These are phyloP conservation scores for Rhizopogon rudus DNA, from an alignment of 768 basidiomycete genomes.

Conservation along the genomic window DNA sequence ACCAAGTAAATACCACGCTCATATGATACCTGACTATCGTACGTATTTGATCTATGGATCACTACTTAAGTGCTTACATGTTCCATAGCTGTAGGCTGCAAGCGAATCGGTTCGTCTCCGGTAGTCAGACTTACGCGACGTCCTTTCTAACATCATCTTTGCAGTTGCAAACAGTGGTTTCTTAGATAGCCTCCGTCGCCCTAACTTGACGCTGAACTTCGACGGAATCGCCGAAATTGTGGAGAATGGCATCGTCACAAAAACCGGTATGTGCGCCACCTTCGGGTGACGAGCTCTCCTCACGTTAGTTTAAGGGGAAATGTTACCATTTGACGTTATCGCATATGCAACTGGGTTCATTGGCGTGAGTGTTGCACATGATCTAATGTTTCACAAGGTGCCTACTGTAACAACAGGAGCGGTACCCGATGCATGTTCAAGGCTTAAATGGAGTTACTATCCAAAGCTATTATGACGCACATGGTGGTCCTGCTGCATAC, in stretches of 20 bases:
- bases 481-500: conserved; percentile 31
- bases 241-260: conserved; percentile 19
- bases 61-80: neutral
- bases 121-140: neutral
- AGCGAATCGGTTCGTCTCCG: conserved; percentile 33
- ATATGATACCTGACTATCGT: conserved; percentile 52
- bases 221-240: conserved; percentile 16
- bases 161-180: conserved; percentile 25
- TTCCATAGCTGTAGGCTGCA: conserved; percentile 51
- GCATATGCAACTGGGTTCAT: conserved; percentile 29
- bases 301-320: conserved; percentile 15
- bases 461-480: conserved; percentile 21
- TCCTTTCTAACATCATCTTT: neutral
- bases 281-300: neutral
- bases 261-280: conserved; percentile 11
- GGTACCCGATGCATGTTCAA: conserved; percentile 16
- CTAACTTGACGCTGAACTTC: conserved; percentile 20
- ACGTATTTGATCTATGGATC: conserved; percentile 12
- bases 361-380: conserved; percentile 12
- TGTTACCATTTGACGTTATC: conserved; percentile 28
- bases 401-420: conserved; percentile 8
- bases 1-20: conserved; percentile 42
- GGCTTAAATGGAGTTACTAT: conserved; percentile 20
- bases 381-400: neutral
- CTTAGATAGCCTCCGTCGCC: conserved; percentile 15